These are phyloP conservation scores for Sabuloglossum arenarium DNA, from an alignment of 495 filamentous ascomycete species.

Conservation along the genomic window DNA sequence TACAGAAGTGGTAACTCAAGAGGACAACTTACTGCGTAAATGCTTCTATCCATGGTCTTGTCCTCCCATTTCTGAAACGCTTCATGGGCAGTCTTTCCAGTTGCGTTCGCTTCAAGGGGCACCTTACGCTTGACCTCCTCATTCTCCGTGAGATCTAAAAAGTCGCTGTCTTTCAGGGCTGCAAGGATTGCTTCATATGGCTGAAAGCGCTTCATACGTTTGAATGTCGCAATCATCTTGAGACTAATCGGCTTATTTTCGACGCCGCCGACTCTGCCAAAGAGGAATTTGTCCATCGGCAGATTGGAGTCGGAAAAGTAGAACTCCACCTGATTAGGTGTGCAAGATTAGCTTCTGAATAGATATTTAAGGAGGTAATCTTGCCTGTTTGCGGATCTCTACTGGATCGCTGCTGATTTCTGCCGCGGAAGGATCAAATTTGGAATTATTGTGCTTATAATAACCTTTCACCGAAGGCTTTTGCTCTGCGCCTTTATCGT, in stretches of 20 bases:
- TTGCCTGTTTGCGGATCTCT: slow-evolving; percentile 62
- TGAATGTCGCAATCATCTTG: slow-evolving; percentile 58
- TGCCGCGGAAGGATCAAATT: slow-evolving; percentile 2
- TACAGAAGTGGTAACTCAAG: neutral
- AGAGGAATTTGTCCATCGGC: slow-evolving; percentile 67
- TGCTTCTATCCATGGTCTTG: slow-evolving; percentile 33
- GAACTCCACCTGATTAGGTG: slow-evolving; percentile 65
- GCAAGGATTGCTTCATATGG: slow-evolving; percentile 60
- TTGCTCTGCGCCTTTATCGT: neutral
- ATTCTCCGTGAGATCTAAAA: slow-evolving; percentile 44
- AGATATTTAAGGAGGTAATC: neutral
- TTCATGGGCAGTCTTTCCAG: slow-evolving; percentile 20
- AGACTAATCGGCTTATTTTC: slow-evolving; percentile 63
- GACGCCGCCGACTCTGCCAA: slow-evolving; percentile 48
- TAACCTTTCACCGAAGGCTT: neutral
- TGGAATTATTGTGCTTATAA: slow-evolving; percentile 2
- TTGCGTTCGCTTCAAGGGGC: slow-evolving; percentile 29
- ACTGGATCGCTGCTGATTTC: slow-evolving; percentile 35
- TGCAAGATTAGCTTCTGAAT: slow-evolving; percentile 3
- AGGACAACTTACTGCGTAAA: slow-evolving; percentile 29
- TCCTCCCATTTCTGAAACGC: slow-evolving; percentile 35
- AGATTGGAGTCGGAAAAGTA: slow-evolving; percentile 94
- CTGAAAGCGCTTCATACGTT: slow-evolving; percentile 84
- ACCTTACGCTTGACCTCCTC: slow-evolving; percentile 56
- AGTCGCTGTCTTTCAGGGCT: slow-evolving; percentile 52